Evolutionary conservation across 1,139 yeast species (phyloP), one percentile per base, ranked within the genome.

Genomic region (Taphrina betulina): DNA sequence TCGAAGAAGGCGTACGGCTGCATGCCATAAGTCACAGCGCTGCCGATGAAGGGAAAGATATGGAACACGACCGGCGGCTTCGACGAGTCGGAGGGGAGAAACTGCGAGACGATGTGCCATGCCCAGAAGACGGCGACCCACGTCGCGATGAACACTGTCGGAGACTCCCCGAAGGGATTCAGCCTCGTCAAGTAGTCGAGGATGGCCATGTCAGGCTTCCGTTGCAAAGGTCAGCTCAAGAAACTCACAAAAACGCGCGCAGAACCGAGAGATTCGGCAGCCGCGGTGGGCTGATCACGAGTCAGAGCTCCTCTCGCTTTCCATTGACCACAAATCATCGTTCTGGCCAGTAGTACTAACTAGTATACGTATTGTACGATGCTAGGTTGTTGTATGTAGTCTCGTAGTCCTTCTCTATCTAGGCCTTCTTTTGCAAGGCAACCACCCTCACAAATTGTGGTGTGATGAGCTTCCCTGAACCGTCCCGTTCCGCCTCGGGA

Each of bases 31-130:
- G 78, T 72, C 35, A 85, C 80, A 38, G 97, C 94, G 37, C 94
- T 84, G 44, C 98, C 98, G 56, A 92, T 75, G 95, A 96, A 90
- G 31, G 98, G 98, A 61, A 92, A 75, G 85, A 90, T 84, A 74
- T 92, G 85, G 69, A 87, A 88, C 5, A 88, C 97, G 63, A 92
- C 70, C 4, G 98, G 98, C 14, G 81, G 94, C 61, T 92, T 75
- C 69, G 85, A 94, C 19, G 61, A 58, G 51, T 64, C 60, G 14
- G 53, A 44, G 8, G 51, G 57, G 26, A 48, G 40, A 23, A 56
- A 14, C 24, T 56, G 58, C 55, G 53, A 44, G 19, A 50, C 28
- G 42, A 56, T 50, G 33, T 50, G 54, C 54, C 54, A 50, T 33
- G 54, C 54, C 40, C 43, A 50, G 37, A 50, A 50, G 26, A 50